Base-by-base conservation (phyloP, 495 filamentous ascomycete species). In the Penicillium herquei region DNA sequence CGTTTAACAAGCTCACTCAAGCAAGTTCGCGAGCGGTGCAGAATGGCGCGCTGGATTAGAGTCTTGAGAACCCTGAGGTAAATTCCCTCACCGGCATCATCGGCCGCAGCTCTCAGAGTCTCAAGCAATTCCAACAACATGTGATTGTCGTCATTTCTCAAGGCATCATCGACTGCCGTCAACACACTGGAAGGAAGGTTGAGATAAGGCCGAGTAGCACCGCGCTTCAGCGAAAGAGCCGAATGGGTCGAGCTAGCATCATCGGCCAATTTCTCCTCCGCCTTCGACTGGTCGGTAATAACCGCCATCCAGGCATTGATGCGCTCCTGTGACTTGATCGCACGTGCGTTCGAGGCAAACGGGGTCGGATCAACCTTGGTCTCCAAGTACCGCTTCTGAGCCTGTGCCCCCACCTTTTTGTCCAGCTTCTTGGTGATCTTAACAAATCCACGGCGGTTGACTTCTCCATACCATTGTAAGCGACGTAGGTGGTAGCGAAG, bases 361-460 rank as follows among this genome's bases (percentile, higher is more conserved):
- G 87, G 84, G 44, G 85, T 81, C 6, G 87, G 85, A 57, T 94
- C 88, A 32, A 98, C 93, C 74, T 94, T 95, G 14, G 88, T 87
- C 45, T 87, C 84, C 47, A 98, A 74, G 61, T 96, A 98, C 37
- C 83, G 81, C 58, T 88, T 82, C 71, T 96, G 92, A 0, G 87
- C 86, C 52, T 84, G 79, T 1, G 83, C 79, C 7, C 83, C 80
- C 3, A 96, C 78, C 71, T 92, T 96, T 75, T 96, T 96, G 74
- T 96, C 92, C 17, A 96, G 77, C 70, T 98, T 98, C 78, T 97
- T 98, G 17, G 92, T 93, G 71, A 98, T 98, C 74, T 98, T 98
- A 62, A 95, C 81, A 63, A 98, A 98, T 0, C 94, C 94, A 54
- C 89, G 82, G 35, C 92, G 82, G 65, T 98, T 98, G 61, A 98